Conservation (phyloP, 2,329 filamentous ascomycete species). For the Sarocladium strictum region DNA sequence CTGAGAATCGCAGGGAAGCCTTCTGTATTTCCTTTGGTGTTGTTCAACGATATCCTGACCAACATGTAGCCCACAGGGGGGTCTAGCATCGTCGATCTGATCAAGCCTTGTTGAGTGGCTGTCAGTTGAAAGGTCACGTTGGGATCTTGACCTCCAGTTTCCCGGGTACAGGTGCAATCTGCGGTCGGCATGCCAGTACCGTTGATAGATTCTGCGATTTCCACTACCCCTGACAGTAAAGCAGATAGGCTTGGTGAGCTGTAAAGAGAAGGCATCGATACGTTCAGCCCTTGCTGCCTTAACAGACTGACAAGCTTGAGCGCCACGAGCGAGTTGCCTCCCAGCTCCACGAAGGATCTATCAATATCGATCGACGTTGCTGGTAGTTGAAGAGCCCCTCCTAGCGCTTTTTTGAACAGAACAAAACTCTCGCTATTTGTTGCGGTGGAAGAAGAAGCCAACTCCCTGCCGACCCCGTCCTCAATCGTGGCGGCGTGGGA, state of each 20-base stretch:
- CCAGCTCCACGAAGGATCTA: background rate
- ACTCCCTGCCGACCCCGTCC: background rate
- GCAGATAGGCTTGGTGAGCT: background rate
- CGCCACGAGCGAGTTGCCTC: background rate
- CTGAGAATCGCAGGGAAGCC: background rate
- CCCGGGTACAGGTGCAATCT: background rate
- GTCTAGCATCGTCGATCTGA: background rate
- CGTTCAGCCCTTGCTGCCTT: background rate
- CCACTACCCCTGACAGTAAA: background rate
- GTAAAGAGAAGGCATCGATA: background rate
- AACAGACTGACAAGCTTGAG: background rate
- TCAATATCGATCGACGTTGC: background rate
- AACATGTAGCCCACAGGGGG: background rate
- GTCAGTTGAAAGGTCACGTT: background rate
- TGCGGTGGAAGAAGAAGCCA: too few relatives aligned
- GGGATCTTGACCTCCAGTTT: too few relatives aligned
- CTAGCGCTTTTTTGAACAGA: background rate
- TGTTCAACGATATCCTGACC: background rate
- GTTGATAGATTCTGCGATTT: background rate
- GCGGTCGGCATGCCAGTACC: background rate
- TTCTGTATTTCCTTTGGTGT: background rate
- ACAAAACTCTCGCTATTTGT: too few relatives aligned
- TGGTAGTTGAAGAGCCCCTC: background rate
- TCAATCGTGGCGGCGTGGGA: background rate
- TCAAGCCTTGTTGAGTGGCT: background rate